These are phyloP conservation scores for Fusarium drepaniforme DNA, from an alignment of 2,329 filamentous ascomycete genomes.

Conservation along the genomic window DNA sequence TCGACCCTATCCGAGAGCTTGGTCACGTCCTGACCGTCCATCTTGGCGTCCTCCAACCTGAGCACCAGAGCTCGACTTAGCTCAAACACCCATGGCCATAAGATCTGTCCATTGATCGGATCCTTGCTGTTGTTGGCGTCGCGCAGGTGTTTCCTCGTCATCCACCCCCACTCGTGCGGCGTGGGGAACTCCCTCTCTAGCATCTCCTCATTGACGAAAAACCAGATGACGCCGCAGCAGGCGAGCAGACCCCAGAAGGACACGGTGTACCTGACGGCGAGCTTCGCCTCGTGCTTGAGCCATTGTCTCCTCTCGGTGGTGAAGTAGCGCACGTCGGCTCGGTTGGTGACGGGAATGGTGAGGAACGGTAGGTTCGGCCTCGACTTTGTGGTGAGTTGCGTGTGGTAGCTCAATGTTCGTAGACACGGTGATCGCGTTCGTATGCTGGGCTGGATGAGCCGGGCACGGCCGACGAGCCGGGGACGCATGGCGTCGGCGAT, in stretches of 20 bases:
- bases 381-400: slow-evolving; percentile 46
- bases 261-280: slow-evolving; percentile 76
- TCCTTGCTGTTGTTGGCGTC: slow-evolving; percentile 71
- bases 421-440: slow-evolving; percentile 35
- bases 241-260: slow-evolving; percentile 73
- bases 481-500: slow-evolving; percentile 51
- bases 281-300: slow-evolving; percentile 77
- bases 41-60: slow-evolving; percentile 75
- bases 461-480: slow-evolving; percentile 49
- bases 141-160: slow-evolving; percentile 76
- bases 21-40: slow-evolving; percentile 75
- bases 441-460: slow-evolving; percentile 26
- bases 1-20: slow-evolving; percentile 73
- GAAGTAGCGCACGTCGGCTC: slow-evolving; percentile 75
- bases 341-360: slow-evolving; percentile 60
- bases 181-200: slow-evolving; percentile 83
- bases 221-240: slow-evolving; percentile 70
- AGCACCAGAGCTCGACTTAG: slow-evolving; percentile 70
- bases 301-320: slow-evolving; percentile 82
- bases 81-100: slow-evolving; percentile 77
- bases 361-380: slow-evolving; percentile 61
- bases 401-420: slow-evolving; percentile 45
- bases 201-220: slow-evolving; percentile 78
- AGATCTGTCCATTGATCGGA: slow-evolving; percentile 63
- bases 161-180: slow-evolving; percentile 83